Conservation (phyloP, 257 asterid species). For the Solanum sparsipilum region DNA sequence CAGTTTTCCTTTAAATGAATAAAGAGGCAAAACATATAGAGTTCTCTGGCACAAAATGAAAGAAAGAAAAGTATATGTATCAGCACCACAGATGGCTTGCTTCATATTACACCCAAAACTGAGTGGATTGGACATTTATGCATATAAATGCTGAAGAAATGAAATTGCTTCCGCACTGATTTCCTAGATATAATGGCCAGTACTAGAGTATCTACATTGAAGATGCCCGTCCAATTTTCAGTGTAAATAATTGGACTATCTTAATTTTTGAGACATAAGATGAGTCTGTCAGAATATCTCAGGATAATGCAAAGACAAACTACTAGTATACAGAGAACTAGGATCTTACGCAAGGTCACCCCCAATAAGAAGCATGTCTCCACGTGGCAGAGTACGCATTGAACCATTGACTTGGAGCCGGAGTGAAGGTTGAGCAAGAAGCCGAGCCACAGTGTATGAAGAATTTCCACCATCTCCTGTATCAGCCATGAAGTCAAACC, state of each 20-base stretch:
- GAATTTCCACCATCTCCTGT: constrained; percentile 99
- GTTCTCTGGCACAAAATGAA: background rate
- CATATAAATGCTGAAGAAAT: background rate
- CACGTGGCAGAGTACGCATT: constrained; percentile 55
- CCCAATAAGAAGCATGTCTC: constrained; percentile 85
- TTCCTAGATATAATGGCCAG: background rate
- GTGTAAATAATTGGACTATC: background rate
- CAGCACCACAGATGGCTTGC: background rate
- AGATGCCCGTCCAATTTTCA: background rate
- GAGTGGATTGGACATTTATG: background rate
- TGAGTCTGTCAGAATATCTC: background rate
- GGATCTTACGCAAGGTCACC: constrained; percentile 99
- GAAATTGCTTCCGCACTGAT: background rate
- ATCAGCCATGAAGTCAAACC: constrained; percentile 99
- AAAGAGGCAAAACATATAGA: background rate
- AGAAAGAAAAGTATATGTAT: background rate
- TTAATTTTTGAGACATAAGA: background rate
- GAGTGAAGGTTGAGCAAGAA: constrained; percentile 88
- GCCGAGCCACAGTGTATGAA: constrained; percentile 78
- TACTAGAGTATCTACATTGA: background rate
- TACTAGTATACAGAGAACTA: background rate
- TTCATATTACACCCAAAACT: background rate
- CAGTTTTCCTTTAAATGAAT: background rate
- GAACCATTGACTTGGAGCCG: constrained; percentile 45
- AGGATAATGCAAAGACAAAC: background rate